Base-by-base conservation (phyloP, 768 basidiomycete species). In the Pulveroboletus sp. region DNA sequence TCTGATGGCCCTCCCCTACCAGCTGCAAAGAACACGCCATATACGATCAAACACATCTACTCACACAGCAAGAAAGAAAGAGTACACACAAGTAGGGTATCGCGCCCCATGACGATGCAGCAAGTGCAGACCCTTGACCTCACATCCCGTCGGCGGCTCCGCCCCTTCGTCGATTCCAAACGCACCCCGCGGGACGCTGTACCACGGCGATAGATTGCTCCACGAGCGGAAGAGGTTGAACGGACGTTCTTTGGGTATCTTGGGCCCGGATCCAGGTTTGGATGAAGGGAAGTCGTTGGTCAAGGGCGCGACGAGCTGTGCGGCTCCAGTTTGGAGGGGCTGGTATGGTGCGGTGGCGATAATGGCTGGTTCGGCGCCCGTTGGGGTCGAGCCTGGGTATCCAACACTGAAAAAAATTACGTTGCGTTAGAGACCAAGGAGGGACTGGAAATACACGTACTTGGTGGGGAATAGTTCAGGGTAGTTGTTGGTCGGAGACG, bases 181-280 rank as follows among this genome's bases (percentile, higher is more conserved):
- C 2, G 78, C 71, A 12, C 74, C 77, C 36, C 70, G 72, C 16
- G 74, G 72, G 17, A 89, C 82, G 54, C 84, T 88, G 64, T 85
- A 92, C 90, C 90, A 93, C 11, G 90, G 90, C 1, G 85, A 85
- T 35, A 90, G 65, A 60, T 91, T 92, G 1, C 90, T 90, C 90
- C 90, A 93, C 36, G 80, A 77, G 62, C 75, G 79, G 68, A 91
- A 81, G 37, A 92, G 58, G 59, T 85, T 79, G 55, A 89, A 91
- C 10, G 71, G 49, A 31, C 65, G 65, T 16, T 69, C 65, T 4
- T 11, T 17, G n/a, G 56, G 40, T 39, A 49, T 47, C 20, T 42
- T 12, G 2, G 43, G 40, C 2, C 40, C 34, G 32, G 47, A 45
- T 5, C 20, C 2, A n/a, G n/a, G 4, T 8, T 33, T 21, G 20